Base-by-base conservation (phyloP, 345 rosid genomes). In the Anacardium occidentale region DNA sequence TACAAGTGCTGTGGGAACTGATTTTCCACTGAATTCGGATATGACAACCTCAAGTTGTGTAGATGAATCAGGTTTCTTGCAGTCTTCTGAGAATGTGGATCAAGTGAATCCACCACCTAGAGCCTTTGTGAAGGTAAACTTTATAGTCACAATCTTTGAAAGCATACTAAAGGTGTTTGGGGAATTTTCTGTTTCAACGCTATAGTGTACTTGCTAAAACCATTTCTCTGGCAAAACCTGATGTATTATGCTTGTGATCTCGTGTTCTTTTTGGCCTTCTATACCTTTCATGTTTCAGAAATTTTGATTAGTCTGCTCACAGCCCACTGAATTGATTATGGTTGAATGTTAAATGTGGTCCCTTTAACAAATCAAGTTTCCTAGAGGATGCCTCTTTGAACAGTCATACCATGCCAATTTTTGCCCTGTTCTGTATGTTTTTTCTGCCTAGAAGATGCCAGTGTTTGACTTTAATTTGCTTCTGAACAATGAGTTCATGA, bases 121-220 rank as follows among this genome's bases (percentile, higher is more conserved):
- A 85, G 80, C 81, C 82, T 85, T 82, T 82, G 84, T 85, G 71
- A 85, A 85, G 88, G 88, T 84, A 51, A 68, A 29, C n/a, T n/a
- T n/a, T n/a, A 59, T 45, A n/a, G 32, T 37, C 67, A n/a, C 63
- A 58, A 48, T 57, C 73, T 47, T 26, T 59, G 60, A 59, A 44
- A 71, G 60, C 60, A 26, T 51, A 37, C 5, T 25, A 3, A n/a
- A 0, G 11, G 13, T 60, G 11, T 24, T 42, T n/a, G 29, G 66
- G 47, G 14, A 45, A 26, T 25, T 8, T 58, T 20, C 51, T 50
- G 11, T 51, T 68, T 20, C 0, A 7, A 20, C 40, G 3, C 29
- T 42, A 14, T 14, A 25, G 10, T 70, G 58, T 15, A 26, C 24
- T 7, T 7, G 32, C 29, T 26, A 29, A 32, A 60, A 26, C 26